A percentile compares a stretch with the other conserved stretches of the same genome.
Evolutionary conservation across 345 rosid genomes (phyloP).

Genomic region (Pelargonium nanum): DNA sequence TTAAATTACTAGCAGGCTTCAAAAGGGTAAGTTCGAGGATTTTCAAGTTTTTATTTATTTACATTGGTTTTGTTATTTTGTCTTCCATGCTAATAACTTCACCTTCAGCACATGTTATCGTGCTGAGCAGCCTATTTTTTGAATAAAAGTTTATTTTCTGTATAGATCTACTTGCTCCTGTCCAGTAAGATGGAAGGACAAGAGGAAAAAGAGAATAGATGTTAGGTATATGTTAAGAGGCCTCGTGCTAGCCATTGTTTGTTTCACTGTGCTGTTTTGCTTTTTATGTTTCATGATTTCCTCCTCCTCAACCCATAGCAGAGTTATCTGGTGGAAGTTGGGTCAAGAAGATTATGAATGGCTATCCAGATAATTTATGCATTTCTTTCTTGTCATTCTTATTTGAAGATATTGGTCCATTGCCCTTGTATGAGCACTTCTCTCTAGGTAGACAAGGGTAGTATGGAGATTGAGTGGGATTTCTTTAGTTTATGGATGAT

Average conservation of each 20-base stretch:
- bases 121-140: background rate
- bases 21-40: conserved; percentile 44
- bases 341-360: background rate
- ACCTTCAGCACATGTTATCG: background rate
- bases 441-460: background rate
- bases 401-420: too few relatives aligned
- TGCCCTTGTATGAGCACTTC: background rate
- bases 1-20: conserved; percentile 66
- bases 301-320: background rate
- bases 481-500: background rate
- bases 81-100: background rate
- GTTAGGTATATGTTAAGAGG: too few relatives aligned
- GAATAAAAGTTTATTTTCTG: background rate
- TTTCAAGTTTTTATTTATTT: background rate
- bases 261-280: background rate
- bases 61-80: background rate
- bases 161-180: background rate
- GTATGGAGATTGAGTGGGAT: too few relatives aligned
- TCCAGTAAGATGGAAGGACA: too few relatives aligned
- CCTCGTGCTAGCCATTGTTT: background rate
- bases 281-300: background rate
- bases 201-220: too few relatives aligned
- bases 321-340: background rate
- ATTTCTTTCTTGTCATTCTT: background rate
- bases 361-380: background rate